phyloP scores from a whole-genome alignment of 192 early-diverging fungal genomes.

The Mortierella hygrophila region DNA sequence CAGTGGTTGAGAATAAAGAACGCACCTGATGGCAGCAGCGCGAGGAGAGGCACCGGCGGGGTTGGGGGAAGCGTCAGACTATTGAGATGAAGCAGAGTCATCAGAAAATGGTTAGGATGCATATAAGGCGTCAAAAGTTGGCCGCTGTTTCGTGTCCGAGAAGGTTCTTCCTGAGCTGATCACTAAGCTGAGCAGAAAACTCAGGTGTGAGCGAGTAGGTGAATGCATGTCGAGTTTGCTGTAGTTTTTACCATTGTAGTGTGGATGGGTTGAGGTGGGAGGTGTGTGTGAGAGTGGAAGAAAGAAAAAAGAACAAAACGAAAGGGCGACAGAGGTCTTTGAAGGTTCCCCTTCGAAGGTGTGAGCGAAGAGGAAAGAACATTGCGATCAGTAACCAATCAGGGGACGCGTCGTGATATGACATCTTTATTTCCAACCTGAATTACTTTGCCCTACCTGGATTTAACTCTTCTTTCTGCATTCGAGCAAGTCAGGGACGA shows the following conservation, averaged over 20 bases:
- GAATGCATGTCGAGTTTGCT: not conserved
- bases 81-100: not conserved
- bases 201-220: not conserved
- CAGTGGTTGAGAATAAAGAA: not conserved
- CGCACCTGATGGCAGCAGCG: constrained; percentile 26
- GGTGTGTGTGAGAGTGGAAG: not conserved
- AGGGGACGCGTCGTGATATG: constrained; percentile 2
- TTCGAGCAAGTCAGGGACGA: not conserved
- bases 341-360: not conserved
- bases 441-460: not conserved
- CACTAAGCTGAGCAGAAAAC: not conserved
- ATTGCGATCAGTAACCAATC: constrained; percentile 8
- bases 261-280: not conserved
- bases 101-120: not conserved
- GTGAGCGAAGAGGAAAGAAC: not conserved
- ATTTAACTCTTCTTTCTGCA: not conserved
- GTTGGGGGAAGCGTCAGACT: constrained; percentile 33
- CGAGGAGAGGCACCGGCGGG: constrained; percentile 28
- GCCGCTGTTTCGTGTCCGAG: not conserved
- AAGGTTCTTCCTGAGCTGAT: not conserved
- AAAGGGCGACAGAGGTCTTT: not conserved
- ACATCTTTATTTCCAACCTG: not conserved
- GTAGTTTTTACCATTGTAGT: constrained; percentile 18
- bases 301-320: constrained; percentile 7
- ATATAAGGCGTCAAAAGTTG: not conserved